phyloP scores from a whole-genome alignment of 495 filamentous ascomycete genomes.

The Talaromyces thailandensis region DNA sequence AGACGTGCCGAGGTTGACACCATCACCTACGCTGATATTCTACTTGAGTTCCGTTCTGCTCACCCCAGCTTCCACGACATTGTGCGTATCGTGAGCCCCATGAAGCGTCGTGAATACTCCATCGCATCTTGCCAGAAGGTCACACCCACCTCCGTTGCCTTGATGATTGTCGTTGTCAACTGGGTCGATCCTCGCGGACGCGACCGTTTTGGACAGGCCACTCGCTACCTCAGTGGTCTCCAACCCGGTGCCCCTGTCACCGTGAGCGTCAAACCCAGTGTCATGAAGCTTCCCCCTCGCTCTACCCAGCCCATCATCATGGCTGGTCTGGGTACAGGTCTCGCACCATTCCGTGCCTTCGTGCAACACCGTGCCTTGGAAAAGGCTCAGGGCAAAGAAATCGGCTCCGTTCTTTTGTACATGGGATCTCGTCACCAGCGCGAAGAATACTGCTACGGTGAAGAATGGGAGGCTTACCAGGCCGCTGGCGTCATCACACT shows the following conservation, averaged over 20 bases:
- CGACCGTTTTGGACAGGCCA: conserved; percentile 86
- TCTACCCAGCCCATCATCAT: conserved; percentile 92
- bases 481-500: conserved; percentile 92
- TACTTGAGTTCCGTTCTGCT: conserved; percentile 81
- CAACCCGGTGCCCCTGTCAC: conserved; percentile 68
- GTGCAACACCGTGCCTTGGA: conserved; percentile 97
- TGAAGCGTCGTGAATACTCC: conserved; percentile 96
- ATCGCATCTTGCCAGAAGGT: conserved; percentile 95
- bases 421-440: conserved; percentile 95
- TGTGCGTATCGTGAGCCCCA: conserved; percentile 74
- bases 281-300: conserved; percentile 88
- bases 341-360: conserved; percentile 96
- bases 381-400: conserved; percentile 87
- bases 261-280: conserved; percentile 90
- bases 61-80: conserved; percentile 88
- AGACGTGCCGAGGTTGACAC: conserved; percentile 88
- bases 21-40: conserved; percentile 81
- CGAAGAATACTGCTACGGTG: conserved; percentile 97
- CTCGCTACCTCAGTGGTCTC: conserved; percentile 72
- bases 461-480: conserved; percentile 98
- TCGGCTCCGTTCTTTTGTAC: conserved; percentile 88
- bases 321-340: conserved; percentile 96
- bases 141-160: conserved; percentile 72
- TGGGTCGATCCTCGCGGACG: conserved; percentile 87
- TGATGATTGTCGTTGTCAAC: conserved; percentile 95